Percentiles rank a stretch among this genome's conserved stretches.
Evolutionary conservation across 2,329 filamentous ascomycete genomes (phyloP).

Genomic region (Aspergillus vadensis): DNA sequence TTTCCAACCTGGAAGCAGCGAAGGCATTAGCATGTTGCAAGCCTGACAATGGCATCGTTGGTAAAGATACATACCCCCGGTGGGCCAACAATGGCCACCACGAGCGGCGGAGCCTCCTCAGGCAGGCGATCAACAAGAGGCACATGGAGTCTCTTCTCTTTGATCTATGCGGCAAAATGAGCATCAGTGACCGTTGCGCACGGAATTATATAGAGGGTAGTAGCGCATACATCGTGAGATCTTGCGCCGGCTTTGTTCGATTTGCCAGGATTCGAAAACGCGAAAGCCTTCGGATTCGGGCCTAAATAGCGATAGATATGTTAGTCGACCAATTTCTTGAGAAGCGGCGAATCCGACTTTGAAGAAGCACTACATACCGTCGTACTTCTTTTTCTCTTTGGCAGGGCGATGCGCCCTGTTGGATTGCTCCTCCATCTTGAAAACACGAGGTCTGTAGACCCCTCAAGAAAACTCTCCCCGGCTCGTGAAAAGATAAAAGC

Average conservation of each 20-base stretch:
- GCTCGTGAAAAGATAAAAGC: constrained; percentile 17
- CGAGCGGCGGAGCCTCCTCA: constrained; percentile 89
- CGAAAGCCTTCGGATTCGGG: constrained; percentile 86
- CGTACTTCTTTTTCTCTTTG: constrained; percentile 82
- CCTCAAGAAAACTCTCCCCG: constrained; percentile 20
- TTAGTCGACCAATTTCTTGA: constrained; percentile 11
- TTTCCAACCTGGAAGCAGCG: constrained; percentile 64
- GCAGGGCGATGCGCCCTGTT: constrained; percentile 83
- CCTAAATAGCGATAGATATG: constrained; percentile 47
- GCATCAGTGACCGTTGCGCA: constrained; percentile 17
- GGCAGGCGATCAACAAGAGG: constrained; percentile 93
- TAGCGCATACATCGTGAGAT: constrained; percentile 55
- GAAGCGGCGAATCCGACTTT: neutral
- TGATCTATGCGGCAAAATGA: constrained; percentile 61
- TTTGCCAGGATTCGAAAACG: constrained; percentile 78
- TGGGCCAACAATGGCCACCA: constrained; percentile 92
- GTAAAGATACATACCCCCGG: constrained; percentile 67
- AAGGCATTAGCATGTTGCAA: neutral
- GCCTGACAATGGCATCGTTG: neutral
- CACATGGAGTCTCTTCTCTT: constrained; percentile 94
- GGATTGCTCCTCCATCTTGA: constrained; percentile 74
- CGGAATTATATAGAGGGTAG: neutral
- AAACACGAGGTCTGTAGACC: constrained; percentile 31
- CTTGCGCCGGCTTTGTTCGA: constrained; percentile 67
- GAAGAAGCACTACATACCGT: constrained; percentile 52